These are phyloP conservation scores for Amylostereum areolatum DNA, from an alignment of 1,284 basidiomycete species.

Conservation along the genomic window DNA sequence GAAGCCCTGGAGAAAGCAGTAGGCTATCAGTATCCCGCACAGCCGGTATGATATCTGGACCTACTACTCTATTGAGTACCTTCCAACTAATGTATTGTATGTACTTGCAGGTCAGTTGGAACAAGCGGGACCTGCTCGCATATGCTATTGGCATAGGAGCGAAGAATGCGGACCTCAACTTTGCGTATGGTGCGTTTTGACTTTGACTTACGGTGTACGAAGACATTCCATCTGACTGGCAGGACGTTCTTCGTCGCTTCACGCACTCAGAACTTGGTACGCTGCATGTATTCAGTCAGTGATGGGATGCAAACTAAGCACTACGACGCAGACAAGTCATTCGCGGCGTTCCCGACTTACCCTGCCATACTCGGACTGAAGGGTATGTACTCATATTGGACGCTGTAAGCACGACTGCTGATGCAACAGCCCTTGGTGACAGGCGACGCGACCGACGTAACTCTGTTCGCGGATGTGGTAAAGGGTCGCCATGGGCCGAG, in stretches of 20 bases:
- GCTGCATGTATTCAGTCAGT: too few relatives aligned
- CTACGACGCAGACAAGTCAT: constrained; percentile 36
- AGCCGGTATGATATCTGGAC: constrained; percentile 31
- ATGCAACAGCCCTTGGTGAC: not conserved
- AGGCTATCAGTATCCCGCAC: constrained; percentile 37
- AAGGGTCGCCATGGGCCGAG: constrained; percentile 37
- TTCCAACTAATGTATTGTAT: not conserved
- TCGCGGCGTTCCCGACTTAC: constrained; percentile 50
- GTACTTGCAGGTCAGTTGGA: constrained; percentile 55
- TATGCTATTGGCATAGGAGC: constrained; percentile 70
- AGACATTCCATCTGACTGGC: not conserved
- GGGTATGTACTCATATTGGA: constrained; percentile 30
- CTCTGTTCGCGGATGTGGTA: constrained; percentile 53
- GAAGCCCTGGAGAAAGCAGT: constrained; percentile 44
- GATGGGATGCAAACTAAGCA: not conserved
- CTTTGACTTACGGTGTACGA: too few relatives aligned
- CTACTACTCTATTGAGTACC: too few relatives aligned
- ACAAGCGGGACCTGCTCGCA: constrained; percentile 60
- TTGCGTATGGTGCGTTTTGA: constrained; percentile 52
- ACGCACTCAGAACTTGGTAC: constrained; percentile 21
- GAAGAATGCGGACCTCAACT: constrained; percentile 54
- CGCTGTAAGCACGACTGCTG: not conserved
- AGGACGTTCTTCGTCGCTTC: not conserved
- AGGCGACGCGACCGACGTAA: constrained; percentile 56
- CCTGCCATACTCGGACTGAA: constrained; percentile 52